Conservation (phyloP, 2,329 filamentous ascomycete species). For the Neofusicoccum umdonicola region DNA sequence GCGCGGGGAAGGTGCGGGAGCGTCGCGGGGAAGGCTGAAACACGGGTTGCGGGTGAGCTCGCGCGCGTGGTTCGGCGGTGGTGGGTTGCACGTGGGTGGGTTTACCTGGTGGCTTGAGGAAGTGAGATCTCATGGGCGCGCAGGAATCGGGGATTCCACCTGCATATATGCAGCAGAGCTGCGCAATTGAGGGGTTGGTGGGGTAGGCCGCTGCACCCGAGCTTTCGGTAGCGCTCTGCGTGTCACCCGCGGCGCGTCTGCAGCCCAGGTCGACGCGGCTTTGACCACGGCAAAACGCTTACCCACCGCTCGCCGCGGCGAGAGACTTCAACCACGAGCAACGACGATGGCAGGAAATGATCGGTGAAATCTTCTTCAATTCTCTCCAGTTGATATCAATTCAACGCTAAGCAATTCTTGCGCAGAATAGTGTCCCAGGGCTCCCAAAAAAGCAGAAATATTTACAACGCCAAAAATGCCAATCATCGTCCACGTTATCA, state of each 20-base stretch:
- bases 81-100: background rate
- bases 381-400: conserved; percentile 1
- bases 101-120: background rate
- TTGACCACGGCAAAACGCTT: conserved; percentile 7
- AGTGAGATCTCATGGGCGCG: background rate
- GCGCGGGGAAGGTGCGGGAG: background rate
- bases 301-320: background rate
- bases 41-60: no score
- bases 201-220: background rate
- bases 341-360: no score
- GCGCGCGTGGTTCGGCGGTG: background rate
- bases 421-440: background rate
- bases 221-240: background rate
- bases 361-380: background rate
- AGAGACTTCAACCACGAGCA: background rate
- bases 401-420: conserved; percentile 2
- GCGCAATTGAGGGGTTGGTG: conserved; percentile 1
- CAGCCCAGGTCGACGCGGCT: background rate
- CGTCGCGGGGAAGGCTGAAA: background rate
- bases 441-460: background rate
- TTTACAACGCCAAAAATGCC: conserved; percentile 15
- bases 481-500: background rate
- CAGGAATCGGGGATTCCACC: background rate
- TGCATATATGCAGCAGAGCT: conserved; percentile 1
- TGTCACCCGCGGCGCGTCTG: background rate